phyloP scores from a whole-genome alignment of 345 rosid species.

The Passiflora organensis region DNA sequence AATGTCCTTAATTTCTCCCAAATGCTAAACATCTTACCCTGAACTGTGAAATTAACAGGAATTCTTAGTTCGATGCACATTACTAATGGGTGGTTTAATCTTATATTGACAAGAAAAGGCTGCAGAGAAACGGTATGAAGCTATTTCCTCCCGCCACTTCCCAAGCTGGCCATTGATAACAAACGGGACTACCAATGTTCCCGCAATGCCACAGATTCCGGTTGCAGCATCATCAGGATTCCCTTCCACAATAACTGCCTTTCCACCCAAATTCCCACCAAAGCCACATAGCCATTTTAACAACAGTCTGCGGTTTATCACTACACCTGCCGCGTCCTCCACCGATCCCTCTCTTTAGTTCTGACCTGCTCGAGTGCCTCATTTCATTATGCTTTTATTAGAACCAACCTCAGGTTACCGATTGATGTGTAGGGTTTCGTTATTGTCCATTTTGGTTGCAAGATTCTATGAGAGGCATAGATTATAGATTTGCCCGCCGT shows the following conservation, averaged over 20 bases:
- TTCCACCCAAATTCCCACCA: conserved; percentile 11
- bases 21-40: not conserved
- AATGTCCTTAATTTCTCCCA: too few relatives aligned
- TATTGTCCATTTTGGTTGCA: too few relatives aligned
- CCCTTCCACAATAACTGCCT: conserved; percentile 20
- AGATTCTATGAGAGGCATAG: not conserved
- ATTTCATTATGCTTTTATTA: not conserved
- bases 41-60: too few relatives aligned
- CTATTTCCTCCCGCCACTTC: conserved; percentile 4
- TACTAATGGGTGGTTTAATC: not conserved
- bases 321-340: not conserved
- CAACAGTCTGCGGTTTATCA: conserved; percentile 10
- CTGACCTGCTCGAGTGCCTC: not conserved
- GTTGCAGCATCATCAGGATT: conserved; percentile 43
- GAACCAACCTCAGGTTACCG: too few relatives aligned
- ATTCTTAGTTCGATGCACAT: too few relatives aligned
- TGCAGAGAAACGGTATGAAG: not conserved
- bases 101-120: conserved; percentile 6
- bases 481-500: not conserved
- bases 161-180: conserved; percentile 37
- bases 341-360: not conserved
- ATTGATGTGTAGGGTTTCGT: too few relatives aligned
- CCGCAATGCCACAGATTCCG: conserved; percentile 19
- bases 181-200: conserved; percentile 17
- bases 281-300: conserved; percentile 7